Base-by-base conservation (phyloP, 257 asterid genomes). In the Linderniella brevidens region DNA sequence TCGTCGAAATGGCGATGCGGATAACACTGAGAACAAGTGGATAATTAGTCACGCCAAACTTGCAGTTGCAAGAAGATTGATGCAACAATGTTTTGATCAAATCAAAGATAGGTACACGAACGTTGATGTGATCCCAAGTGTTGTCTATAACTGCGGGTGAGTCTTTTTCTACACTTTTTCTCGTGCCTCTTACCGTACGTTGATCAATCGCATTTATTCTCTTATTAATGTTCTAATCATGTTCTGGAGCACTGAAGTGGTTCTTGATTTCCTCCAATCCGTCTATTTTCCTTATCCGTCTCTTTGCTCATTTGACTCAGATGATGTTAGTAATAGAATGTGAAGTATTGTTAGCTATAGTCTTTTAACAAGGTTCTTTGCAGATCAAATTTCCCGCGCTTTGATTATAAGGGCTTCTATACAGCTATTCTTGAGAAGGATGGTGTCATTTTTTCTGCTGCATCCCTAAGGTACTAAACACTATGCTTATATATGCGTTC, bases 371-470 rank as follows among this genome's bases (percentile, higher is more conserved):
- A 41, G 20, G 5, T 18, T 38, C 8, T 56, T 53, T 53, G 48
- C 63, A 79, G 92, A 35, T 41, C 86, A 41, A 76, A 72, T 64
- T 79, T 76, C 16, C 64, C 48, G 5, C 64, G 80, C 42, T 54
- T 76, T 18, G 48, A 68, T 17, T 79, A 58, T 17, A 44, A 47
- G 38, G 68, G 74, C 13, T 79, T 79, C 55, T 76, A 68, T 46
- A 73, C 82, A 8, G 80, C 76, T 52, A 40, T 79, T 37, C 63
- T 79, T 53, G 92, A 76, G 49, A 73, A 68, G 38, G 55, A 68
- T 39, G 82, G 73, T 8, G 82, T 76, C 63, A 73, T 79, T 37
- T 64, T 76, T 51, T 55, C 80, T 25, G 78, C 60, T 45, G 86
- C 86, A 57, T 56, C 79, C 13, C 37, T 70, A 11, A 76, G 92